Conservation (phyloP, 345 rosid species). For the Salix exigua region DNA sequence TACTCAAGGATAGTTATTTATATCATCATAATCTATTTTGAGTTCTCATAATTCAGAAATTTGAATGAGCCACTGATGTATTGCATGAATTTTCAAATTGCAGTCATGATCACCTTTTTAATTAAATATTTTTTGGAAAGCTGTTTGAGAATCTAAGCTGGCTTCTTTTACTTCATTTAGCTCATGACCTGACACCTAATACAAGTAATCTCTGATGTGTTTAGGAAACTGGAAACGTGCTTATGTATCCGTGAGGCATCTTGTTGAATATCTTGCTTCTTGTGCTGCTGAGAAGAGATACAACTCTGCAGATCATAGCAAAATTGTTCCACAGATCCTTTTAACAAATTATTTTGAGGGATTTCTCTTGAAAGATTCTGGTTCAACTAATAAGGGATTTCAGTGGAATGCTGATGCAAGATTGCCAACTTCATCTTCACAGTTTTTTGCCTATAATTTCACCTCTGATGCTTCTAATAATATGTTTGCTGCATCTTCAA, state of each 20-base stretch:
- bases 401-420: constrained; percentile 59
- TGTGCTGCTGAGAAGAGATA: constrained; percentile 33
- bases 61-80: background rate
- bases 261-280: constrained; percentile 51
- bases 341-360: constrained; percentile 72
- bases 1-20: constrained; percentile 19
- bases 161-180: constrained; percentile 18
- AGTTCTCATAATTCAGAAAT: background rate
- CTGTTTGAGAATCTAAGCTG: background rate
- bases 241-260: constrained; percentile 65
- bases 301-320: constrained; percentile 25
- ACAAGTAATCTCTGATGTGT: constrained; percentile 41
- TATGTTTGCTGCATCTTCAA: constrained; percentile 37
- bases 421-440: constrained; percentile 40
- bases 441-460: constrained; percentile 35
- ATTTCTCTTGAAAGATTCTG: constrained; percentile 41
- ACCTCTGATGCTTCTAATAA: constrained; percentile 34
- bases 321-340: constrained; percentile 53
- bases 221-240: constrained; percentile 93
- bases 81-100: background rate
- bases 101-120: background rate
- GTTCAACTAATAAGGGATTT: constrained; percentile 43
- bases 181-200: constrained; percentile 30
- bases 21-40: background rate
- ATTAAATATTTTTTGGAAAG: background rate